Conservation (phyloP, 192 early-diverging fungal species). For the Dispira simplex region DNA sequence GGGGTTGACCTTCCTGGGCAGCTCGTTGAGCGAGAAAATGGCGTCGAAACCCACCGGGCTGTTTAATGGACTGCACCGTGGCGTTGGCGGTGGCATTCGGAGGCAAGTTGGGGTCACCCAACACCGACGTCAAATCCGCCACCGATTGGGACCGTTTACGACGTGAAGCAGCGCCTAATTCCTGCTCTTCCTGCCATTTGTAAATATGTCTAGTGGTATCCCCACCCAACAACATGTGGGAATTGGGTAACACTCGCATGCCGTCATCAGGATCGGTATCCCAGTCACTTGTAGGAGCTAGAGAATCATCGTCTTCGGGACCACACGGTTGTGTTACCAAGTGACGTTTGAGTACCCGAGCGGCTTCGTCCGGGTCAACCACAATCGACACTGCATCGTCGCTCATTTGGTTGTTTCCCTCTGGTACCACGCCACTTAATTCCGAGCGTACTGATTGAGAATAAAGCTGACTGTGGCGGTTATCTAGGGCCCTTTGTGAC, state of each 20-base stretch:
- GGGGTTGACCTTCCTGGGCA: conserved; percentile 36
- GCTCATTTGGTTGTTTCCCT: conserved; percentile 7
- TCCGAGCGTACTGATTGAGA: background rate
- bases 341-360: conserved; percentile 51
- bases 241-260: conserved; percentile 19
- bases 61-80: conserved; percentile 32
- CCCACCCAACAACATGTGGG: conserved; percentile 46
- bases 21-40: conserved; percentile 69
- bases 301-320: conserved; percentile 16
- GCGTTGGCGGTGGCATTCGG: conserved; percentile 33
- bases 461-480: background rate
- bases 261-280: conserved; percentile 22
- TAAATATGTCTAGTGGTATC: conserved; percentile 82
- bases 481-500: too few species aligned
- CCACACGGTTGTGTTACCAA: conserved; percentile 39
- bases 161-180: conserved; percentile 17
- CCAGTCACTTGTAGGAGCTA: conserved; percentile 22
- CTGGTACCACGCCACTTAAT: background rate
- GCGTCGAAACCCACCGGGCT: conserved; percentile 81
- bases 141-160: conserved; percentile 22
- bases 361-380: conserved; percentile 28
- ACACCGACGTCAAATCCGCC: conserved; percentile 6
- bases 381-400: conserved; percentile 18
- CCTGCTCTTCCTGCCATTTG: conserved; percentile 65
- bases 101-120: conserved; percentile 27